phyloP scores from a whole-genome alignment of 2,329 filamentous ascomycete genomes.

The Ilyonectria robusta region DNA sequence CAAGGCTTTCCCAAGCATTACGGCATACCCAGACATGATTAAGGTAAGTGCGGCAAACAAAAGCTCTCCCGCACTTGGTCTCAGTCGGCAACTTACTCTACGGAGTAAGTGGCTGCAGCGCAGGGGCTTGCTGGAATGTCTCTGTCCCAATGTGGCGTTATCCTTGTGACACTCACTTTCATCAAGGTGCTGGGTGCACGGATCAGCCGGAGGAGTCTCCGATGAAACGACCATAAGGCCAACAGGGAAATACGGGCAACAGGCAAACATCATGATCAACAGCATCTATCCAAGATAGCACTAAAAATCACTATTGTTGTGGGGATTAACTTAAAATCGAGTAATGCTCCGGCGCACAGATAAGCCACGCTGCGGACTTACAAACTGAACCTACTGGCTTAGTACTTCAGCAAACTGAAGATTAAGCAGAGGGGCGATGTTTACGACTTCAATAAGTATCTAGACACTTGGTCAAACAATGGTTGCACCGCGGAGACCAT shows the following conservation, averaged over 20 bases:
- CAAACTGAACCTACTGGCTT: background rate
- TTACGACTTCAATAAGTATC: background rate
- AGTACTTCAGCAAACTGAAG: background rate
- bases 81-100: too few species aligned
- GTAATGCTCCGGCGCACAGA: background rate
- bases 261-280: background rate
- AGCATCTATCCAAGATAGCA: background rate
- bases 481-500: background rate
- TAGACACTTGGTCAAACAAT: background rate
- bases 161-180: too few species aligned
- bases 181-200: background rate
- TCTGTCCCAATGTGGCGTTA: too few species aligned
- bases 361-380: too few species aligned
- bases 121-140: too few species aligned
- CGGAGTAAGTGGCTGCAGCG: too few species aligned
- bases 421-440: background rate
- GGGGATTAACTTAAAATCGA: background rate
- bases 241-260: background rate
- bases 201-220: background rate
- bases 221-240: background rate
- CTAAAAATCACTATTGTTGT: background rate
- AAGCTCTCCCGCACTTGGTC: too few species aligned
- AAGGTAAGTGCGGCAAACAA: too few species aligned
- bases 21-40: too few species aligned
- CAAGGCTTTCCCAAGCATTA: too few species aligned